Evolutionary conservation across 345 rosid genomes (phyloP), one percentile per base, ranked within the genome.

Genomic region (Lepidium aucheri): DNA sequence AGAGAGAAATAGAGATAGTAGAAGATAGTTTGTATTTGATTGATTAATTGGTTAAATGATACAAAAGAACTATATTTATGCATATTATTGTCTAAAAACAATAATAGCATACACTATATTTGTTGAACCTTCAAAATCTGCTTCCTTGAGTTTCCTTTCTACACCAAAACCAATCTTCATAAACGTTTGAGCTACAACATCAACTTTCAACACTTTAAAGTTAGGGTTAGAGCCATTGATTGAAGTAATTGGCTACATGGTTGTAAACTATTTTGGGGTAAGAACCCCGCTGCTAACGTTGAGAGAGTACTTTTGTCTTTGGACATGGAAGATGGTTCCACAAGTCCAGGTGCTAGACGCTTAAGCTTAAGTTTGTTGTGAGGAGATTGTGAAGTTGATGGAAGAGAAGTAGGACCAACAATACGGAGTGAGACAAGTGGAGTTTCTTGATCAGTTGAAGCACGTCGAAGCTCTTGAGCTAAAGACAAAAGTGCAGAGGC

Each of bases 211-310:
- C 62, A 90, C 70, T 88, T 69, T 90, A 74, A 94, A 74, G 66
- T 88, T 90, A 3, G 83, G 61, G 75, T 90, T 85, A 0, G 95
- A 86, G 64, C 89, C 96, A 41, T 94, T 88, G 52, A 94, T 56
- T 9, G 99, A 94, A 26, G 87, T 79, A 33, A 94, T 44, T 4
- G 97, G 97, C 97, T 96, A 94, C 95, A 88, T 81, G 53, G 95
- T 84, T 16, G 91, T 63, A 30, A 85, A 83, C 49, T 84, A 93
- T 57, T 80, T 83, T 0, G 93, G 96, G 35, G 96, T 82, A 13
- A 94, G 70, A 58, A 85, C 65, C n/a, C n/a, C n/a, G n/a, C n/a
- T n/a, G n/a, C n/a, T n/a, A n/a, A n/a, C n/a, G n/a, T n/a, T n/a
- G n/a, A n/a, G n/a, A n/a, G n/a, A n/a, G n/a, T 85, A 8, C 38